These are phyloP conservation scores for Kazachstania kunashirensis DNA, from an alignment of 805 yeast species.

Conservation along the genomic window DNA sequence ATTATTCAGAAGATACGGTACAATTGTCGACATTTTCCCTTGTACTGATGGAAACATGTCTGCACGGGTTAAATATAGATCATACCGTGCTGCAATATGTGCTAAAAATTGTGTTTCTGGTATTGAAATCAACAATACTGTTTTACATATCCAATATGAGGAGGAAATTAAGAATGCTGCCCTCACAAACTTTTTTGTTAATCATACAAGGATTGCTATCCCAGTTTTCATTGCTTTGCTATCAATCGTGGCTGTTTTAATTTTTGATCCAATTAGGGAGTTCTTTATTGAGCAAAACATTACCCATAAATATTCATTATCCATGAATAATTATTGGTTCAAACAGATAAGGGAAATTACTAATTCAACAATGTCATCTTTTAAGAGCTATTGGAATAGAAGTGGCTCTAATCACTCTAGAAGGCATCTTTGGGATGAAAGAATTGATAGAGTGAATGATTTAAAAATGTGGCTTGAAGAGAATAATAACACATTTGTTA, in stretches of 20 bases:
- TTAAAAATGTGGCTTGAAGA: constrained; percentile 74
- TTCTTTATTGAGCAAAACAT: constrained; percentile 68
- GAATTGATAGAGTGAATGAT: constrained; percentile 57
- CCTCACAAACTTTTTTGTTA: constrained; percentile 47
- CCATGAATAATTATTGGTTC: constrained; percentile 34
- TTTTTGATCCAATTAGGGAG: constrained; percentile 90
- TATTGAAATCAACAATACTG: constrained; percentile 49
- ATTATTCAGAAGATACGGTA: constrained; percentile 79
- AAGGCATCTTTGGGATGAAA: constrained; percentile 54
- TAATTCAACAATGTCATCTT: constrained; percentile 30
- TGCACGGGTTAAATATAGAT: constrained; percentile 48
- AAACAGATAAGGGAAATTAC: constrained; percentile 32
- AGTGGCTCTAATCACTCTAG: constrained; percentile 22
- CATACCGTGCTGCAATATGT: constrained; percentile 59
- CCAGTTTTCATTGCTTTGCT: constrained; percentile 71
- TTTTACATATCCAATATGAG: constrained; percentile 65
- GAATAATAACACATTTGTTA: constrained; percentile 80
- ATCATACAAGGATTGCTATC: constrained; percentile 74
- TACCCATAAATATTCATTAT: constrained; percentile 46
- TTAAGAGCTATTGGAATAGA: constrained; percentile 30
- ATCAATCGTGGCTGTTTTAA: constrained; percentile 71
- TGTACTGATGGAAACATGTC: constrained; percentile 36
- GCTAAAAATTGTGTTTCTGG: constrained; percentile 92
- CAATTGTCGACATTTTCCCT: constrained; percentile 63
- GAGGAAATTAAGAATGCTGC: constrained; percentile 44